phyloP scores from a whole-genome alignment of 2,329 filamentous ascomycete genomes.

The Penicillium sp. region DNA sequence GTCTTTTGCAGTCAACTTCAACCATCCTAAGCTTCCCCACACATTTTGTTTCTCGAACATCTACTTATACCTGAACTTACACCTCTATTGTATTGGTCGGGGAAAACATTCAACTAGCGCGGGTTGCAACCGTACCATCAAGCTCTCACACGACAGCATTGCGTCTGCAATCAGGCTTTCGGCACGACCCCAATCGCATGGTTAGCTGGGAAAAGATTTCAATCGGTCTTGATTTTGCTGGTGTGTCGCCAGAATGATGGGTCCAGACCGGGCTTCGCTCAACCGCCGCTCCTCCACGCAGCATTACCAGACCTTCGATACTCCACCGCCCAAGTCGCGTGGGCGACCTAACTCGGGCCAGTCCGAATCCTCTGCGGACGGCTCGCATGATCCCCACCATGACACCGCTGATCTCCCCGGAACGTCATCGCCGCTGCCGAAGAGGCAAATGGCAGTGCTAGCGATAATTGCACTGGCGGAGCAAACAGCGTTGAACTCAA shows the following conservation, averaged over 20 bases:
- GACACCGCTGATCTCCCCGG: constrained; percentile 22
- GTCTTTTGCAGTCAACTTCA: constrained; percentile 1
- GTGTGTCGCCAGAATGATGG: constrained; percentile 27
- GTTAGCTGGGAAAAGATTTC: constrained; percentile 1
- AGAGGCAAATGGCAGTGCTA: constrained; percentile 77
- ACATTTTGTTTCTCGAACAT: background rate
- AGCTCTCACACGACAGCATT: constrained; percentile 9
- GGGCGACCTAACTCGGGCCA: constrained; percentile 46
- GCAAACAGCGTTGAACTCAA: constrained; percentile 95
- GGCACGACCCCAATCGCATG: constrained; percentile 11
- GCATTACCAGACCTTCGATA: constrained; percentile 51
- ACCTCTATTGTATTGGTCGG: background rate
- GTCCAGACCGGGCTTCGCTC: constrained; percentile 32
- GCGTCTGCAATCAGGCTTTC: constrained; percentile 8
- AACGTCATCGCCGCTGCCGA: constrained; percentile 70
- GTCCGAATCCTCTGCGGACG: constrained; percentile 41
- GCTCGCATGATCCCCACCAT: constrained; percentile 28
- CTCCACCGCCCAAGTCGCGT: constrained; percentile 48
- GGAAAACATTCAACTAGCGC: too few species aligned
- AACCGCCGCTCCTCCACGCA: constrained; percentile 46
- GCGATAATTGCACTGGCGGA: constrained; percentile 88
- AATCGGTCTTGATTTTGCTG: background rate
- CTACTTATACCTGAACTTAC: background rate
- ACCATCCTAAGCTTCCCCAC: background rate
- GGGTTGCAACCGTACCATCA: background rate